Base-by-base conservation (phyloP, 2,329 filamentous ascomycete genomes). In the Penicillium sp. region DNA sequence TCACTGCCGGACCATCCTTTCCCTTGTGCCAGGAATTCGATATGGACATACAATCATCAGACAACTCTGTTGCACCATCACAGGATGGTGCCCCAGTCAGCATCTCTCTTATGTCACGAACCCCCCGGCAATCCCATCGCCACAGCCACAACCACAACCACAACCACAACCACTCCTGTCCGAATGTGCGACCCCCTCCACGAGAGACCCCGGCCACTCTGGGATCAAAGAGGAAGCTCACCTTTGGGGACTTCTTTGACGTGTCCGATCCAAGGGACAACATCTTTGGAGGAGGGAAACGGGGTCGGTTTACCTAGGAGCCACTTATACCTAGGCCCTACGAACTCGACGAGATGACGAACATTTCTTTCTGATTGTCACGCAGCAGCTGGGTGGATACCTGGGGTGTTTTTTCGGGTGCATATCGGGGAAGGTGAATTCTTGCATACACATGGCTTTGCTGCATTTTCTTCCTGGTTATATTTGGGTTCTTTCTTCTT, bases 191-290 rank as follows among this genome's bases (percentile, higher is more conserved):
- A 57, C 66, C 73, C 53, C 69, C 77, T 1, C 71, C 71, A 37
- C 73, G 78, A 58, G 75, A 79, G 41, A 63, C 78, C 4, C 73
- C 75, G 1, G 67, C 75, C 10, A 73, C 70, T 4, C 60, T 80
- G 6, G 80, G 81, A 5, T 79, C 78, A 7, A 83, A 83, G 71
- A 73, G 81, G 58, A 81, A 80, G 68, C 70, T 78, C 52, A 73
- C 76, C 17, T 76, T 82, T 49, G 76, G 75, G 3, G 81, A 82
- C 48, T 82, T 82, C 64, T 82, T 82, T 60, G 81, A 82, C 62
- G 65, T 83, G 20, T 80, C 79, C 1, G 79, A 75, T 49, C 64
- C 81, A 49, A 72, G 74, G 58, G 81, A 82, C 64, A 71, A 82
- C 64, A 70, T 73, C 41, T 74, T 74, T 61, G 78, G 78, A 58